phyloP scores from a whole-genome alignment of 2,329 filamentous ascomycete genomes.

The Aspergillus sp. region DNA sequence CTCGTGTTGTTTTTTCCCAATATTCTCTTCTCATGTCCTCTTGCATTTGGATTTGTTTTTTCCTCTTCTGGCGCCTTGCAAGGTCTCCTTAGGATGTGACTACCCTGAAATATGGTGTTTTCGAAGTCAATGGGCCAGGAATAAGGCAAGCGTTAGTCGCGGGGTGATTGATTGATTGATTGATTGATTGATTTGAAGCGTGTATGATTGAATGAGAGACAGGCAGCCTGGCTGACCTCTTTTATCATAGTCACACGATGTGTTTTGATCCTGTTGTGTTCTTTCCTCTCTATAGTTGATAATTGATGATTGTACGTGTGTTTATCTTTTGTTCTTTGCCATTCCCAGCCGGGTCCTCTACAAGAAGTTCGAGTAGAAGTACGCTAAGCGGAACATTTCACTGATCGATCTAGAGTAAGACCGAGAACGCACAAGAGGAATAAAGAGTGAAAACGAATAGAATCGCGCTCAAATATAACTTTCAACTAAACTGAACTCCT shows the following conservation, averaged over 20 bases:
- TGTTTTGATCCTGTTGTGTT: slow-evolving; percentile 8
- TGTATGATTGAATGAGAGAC: too few relatives aligned
- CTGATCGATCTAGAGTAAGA: too few relatives aligned
- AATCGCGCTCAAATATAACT: too few relatives aligned
- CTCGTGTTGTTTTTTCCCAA: slow-evolving; percentile 6
- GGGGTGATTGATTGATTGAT: slow-evolving; percentile 3
- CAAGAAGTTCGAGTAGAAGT: not conserved
- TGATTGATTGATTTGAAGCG: not conserved
- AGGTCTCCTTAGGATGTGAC: not conserved
- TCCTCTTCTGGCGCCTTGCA: slow-evolving; percentile 3
- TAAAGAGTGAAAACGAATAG: too few relatives aligned
- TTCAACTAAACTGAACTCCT: too few relatives aligned
- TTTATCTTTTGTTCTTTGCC: not conserved
- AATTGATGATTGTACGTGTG: slow-evolving; percentile 23
- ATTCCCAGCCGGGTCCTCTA: not conserved
- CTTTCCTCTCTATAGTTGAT: slow-evolving; percentile 5
- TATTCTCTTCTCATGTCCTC: not conserved
- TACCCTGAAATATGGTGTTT: not conserved
- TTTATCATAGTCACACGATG: too few relatives aligned
- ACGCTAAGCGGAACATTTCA: too few relatives aligned
- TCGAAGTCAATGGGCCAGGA: too few relatives aligned
- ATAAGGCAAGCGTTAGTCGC: not conserved
- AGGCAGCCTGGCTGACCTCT: too few relatives aligned
- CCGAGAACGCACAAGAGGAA: too few relatives aligned
- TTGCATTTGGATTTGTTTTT: slow-evolving; percentile 2